Evolutionary conservation across 129 eudicot species (phyloP).

Genomic region (Mikania micrantha): DNA sequence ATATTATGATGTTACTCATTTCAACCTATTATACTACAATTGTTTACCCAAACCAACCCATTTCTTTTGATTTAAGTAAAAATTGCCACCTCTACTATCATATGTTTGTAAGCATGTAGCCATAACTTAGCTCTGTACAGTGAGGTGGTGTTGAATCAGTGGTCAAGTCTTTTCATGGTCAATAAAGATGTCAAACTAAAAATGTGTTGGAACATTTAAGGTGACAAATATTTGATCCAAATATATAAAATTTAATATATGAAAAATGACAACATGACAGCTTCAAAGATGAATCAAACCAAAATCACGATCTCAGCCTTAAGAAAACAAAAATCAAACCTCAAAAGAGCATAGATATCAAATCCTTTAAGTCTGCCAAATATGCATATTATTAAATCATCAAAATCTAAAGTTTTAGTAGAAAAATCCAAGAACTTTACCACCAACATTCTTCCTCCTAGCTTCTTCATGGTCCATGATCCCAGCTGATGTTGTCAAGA

Average conservation of each 20-base stretch:
- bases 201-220: neutral
- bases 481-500: conserved; percentile 61
- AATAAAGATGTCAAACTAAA: neutral
- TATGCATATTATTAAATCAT: conserved; percentile 7
- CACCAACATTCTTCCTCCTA: conserved; percentile 64
- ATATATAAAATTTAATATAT: neutral
- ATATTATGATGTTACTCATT: too few relatives aligned
- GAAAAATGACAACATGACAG: conserved; percentile 13
- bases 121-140: too few relatives aligned
- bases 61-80: too few relatives aligned
- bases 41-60: too few relatives aligned
- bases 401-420: conserved; percentile 30
- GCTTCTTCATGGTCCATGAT: conserved; percentile 75
- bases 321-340: conserved; percentile 17
- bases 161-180: too few relatives aligned
- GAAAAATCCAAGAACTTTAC: conserved; percentile 64
- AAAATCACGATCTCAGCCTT: conserved; percentile 19
- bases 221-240: conserved; percentile 3
- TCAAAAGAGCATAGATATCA: conserved; percentile 1
- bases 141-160: too few relatives aligned
- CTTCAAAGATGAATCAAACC: conserved; percentile 4
- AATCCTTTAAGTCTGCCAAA: conserved; percentile 17
- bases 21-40: too few relatives aligned
- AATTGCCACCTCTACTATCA: too few relatives aligned
- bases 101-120: too few relatives aligned